phyloP scores from a whole-genome alignment of 2,329 filamentous ascomycete genomes.

The Zasmidium cellare region DNA sequence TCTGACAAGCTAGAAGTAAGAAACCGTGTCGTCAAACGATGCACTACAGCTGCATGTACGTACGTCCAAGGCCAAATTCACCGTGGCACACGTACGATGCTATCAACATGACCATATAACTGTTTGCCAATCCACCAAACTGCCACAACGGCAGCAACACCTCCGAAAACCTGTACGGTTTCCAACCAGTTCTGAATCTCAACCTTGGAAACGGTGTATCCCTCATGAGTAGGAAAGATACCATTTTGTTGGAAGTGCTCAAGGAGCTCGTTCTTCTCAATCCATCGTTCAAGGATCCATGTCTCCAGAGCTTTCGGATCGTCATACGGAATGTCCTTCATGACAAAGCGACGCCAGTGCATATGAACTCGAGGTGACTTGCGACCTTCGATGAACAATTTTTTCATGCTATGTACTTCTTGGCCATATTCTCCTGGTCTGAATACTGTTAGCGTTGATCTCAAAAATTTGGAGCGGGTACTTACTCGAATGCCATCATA shows the following conservation, averaged over 20 bases:
- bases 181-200: not conserved
- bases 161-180: not conserved
- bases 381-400: slow-evolving; percentile 80
- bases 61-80: no score
- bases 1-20: no score
- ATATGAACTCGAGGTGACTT: slow-evolving; percentile 91
- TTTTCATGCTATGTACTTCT: slow-evolving; percentile 77
- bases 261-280: slow-evolving; percentile 81
- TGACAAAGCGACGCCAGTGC: slow-evolving; percentile 81
- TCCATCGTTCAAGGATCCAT: slow-evolving; percentile 81
- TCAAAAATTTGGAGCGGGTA: slow-evolving; percentile 29
- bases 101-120: not conserved
- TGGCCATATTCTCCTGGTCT: slow-evolving; percentile 68
- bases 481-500: slow-evolving; percentile 89
- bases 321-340: slow-evolving; percentile 78
- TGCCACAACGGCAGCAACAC: not conserved
- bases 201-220: not conserved
- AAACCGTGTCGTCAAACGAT: no score
- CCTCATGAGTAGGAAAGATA: slow-evolving; percentile 61
- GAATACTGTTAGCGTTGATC: slow-evolving; percentile 13
- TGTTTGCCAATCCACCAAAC: not conserved
- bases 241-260: slow-evolving; percentile 72
- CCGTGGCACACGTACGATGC: no score
- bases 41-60: no score
- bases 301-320: slow-evolving; percentile 68